phyloP scores from a whole-genome alignment of 2,329 filamentous ascomycete species.

The Fusarium buxicola region DNA sequence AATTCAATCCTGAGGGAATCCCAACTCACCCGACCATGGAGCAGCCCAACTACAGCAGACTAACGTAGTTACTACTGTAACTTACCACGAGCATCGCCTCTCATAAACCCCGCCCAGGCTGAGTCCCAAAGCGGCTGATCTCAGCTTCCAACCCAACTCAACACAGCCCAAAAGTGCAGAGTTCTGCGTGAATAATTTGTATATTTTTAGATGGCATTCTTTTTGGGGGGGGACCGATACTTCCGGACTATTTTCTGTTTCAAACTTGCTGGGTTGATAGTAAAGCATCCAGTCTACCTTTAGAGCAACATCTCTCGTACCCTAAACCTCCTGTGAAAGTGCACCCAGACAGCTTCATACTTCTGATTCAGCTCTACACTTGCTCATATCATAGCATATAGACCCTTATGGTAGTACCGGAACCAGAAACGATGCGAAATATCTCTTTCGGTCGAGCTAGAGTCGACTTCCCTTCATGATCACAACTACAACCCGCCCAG shows the following conservation, averaged over 20 bases:
- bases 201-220: conserved; percentile 1
- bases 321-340: not conserved
- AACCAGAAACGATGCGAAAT: too few species aligned
- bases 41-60: too few species aligned
- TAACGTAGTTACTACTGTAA: too few species aligned
- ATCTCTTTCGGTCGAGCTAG: too few species aligned
- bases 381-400: not conserved
- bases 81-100: too few species aligned
- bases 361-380: not conserved
- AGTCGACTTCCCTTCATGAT: too few species aligned
- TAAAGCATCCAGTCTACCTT: not conserved
- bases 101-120: not conserved
- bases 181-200: not conserved
- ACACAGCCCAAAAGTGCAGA: conserved; percentile 2
- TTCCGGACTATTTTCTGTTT: not conserved
- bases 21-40: too few species aligned
- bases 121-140: not conserved
- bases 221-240: too few species aligned
- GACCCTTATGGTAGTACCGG: too few species aligned
- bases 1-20: too few species aligned
- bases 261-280: not conserved
- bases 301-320: not conserved
- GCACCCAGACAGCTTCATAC: not conserved
- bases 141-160: not conserved
- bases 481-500: not conserved